A percentile compares a stretch with the other conserved stretches of the same genome.
Conservation (phyloP, 305 asterid species). For the Fraxinus sp. region DNA sequence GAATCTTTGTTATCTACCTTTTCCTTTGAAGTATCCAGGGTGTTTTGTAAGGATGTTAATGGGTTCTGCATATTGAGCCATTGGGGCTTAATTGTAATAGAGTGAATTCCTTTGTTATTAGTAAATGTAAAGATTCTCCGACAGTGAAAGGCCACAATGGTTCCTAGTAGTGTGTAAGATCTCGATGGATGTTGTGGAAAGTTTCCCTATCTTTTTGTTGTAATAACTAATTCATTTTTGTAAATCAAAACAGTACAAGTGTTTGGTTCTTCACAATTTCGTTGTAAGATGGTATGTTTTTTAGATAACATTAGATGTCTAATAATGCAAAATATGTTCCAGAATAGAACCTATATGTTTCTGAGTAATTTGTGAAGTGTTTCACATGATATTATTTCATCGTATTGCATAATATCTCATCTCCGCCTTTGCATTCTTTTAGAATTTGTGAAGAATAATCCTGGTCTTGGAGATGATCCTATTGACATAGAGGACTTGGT, state of each 20-base stretch:
- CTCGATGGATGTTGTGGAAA: neutral
- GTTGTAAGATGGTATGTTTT: neutral
- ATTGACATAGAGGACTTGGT: constrained; percentile 95
- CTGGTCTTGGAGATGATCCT: constrained; percentile 86
- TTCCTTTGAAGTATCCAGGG: neutral
- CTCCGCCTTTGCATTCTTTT: constrained; percentile 22
- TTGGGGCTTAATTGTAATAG: neutral
- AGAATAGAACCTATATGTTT: neutral
- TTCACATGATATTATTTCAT: neutral
- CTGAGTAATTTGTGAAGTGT: neutral
- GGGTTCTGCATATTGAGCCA: neutral
- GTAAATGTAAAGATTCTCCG: neutral
- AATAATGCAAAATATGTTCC: neutral
- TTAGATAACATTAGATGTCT: neutral
- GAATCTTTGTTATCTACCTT: neutral
- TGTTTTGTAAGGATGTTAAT: neutral
- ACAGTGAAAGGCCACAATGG: neutral
- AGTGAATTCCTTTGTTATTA: neutral
- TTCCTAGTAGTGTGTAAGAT: neutral
- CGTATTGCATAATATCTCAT: neutral
- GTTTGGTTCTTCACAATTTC: neutral
- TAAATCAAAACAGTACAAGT: neutral
- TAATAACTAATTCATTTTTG: neutral
- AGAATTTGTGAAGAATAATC: constrained; percentile 72
- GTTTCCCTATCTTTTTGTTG: neutral